Percentiles rank a stretch among this genome's conserved stretches.
These are phyloP conservation scores for Tolypocladium tundrense DNA, from an alignment of 2,329 filamentous ascomycete genomes.

Conservation along the genomic window DNA sequence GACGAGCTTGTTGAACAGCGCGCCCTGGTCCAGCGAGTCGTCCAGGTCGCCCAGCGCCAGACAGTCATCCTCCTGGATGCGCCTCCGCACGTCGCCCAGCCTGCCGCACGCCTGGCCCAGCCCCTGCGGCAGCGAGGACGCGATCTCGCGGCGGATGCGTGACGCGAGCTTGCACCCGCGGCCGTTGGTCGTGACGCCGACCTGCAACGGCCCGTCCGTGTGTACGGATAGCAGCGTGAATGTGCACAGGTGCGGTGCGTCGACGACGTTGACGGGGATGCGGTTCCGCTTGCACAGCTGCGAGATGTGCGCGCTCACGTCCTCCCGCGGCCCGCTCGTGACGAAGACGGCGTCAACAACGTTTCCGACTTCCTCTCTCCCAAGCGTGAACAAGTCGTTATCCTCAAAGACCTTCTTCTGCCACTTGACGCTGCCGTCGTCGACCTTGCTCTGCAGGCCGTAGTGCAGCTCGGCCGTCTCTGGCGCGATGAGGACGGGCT, in stretches of 20 bases:
- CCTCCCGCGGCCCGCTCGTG: conserved; percentile 45
- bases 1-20: conserved; percentile 77
- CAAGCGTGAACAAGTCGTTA: conserved; percentile 61
- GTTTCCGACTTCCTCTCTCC: conserved; percentile 64
- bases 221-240: conserved; percentile 86
- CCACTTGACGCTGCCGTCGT: conserved; percentile 58
- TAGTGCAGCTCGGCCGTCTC: conserved; percentile 49
- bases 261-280: conserved; percentile 88
- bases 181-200: conserved; percentile 92
- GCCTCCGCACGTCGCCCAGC: conserved; percentile 61
- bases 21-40: conserved; percentile 62
- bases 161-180: conserved; percentile 89
- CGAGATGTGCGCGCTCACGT: conserved; percentile 53
- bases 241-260: conserved; percentile 76
- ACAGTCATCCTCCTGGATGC: conserved; percentile 63
- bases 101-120: conserved; percentile 69
- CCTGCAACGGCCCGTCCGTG: conserved; percentile 81
- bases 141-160: conserved; percentile 79
- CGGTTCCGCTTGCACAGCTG: conserved; percentile 65
- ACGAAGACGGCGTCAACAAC: conserved; percentile 92
- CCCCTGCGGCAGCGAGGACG: conserved; percentile 62
- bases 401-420: conserved; percentile 57
- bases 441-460: conserved; percentile 50
- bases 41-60: conserved; percentile 30
- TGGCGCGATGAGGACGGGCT: conserved; percentile 67